A percentile compares a stretch with the other conserved stretches of the same genome.
Conservation (phyloP, 2,329 filamentous ascomycete genomes). For the Apiospora marii region DNA sequence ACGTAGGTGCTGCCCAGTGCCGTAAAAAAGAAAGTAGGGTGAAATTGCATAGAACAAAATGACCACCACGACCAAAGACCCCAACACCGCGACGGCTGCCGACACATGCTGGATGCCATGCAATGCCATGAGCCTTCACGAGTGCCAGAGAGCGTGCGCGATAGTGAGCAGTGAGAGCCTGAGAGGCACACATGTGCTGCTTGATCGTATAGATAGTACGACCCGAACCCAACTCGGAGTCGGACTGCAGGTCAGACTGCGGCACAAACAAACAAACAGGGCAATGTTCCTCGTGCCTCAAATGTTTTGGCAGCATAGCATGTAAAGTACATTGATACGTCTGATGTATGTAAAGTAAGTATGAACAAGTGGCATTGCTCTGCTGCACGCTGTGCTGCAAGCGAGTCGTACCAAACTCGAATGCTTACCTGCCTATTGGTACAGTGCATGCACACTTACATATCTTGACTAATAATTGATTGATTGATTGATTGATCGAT, state of each 20-base stretch:
- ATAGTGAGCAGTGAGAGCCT: neutral
- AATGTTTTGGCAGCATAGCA: neutral
- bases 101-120: neutral
- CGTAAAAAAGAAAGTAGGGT: neutral
- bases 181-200: neutral
- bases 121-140: neutral
- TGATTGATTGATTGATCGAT: neutral
- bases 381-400: neutral
- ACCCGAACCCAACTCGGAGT: neutral
- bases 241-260: neutral
- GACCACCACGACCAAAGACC: neutral
- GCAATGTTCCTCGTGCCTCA: constrained; percentile 20
- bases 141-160: neutral
- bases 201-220: neutral
- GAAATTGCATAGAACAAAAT: neutral
- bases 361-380: neutral
- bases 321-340: no score
- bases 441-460: neutral
- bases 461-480: neutral
- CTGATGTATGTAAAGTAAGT: no score
- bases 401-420: neutral
- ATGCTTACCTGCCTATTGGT: neutral
- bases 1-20: neutral
- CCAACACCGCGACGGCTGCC: neutral
- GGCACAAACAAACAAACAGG: neutral